Evolutionary conservation across 2,329 filamentous ascomycete genomes (phyloP).

Genomic region (Colletotrichum costaricense): DNA sequence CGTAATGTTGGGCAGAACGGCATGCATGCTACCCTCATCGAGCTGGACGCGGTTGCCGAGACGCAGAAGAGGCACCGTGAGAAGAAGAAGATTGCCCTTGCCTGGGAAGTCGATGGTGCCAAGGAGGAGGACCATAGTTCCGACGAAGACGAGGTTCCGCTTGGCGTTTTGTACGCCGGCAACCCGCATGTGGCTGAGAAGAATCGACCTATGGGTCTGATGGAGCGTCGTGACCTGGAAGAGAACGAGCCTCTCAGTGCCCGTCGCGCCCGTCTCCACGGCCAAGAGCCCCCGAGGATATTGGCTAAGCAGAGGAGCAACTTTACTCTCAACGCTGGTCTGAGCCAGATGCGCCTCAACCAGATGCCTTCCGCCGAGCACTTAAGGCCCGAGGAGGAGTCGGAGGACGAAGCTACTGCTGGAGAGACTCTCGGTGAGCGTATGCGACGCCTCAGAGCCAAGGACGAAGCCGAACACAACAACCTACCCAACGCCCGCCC

Average conservation of each 20-base stretch:
- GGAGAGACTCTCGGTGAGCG: conserved; percentile 76
- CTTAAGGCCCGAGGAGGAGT: conserved; percentile 41
- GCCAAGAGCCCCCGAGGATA: conserved; percentile 57
- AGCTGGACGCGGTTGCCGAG: conserved; percentile 91
- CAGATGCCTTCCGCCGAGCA: conserved; percentile 38
- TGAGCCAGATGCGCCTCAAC: conserved; percentile 40
- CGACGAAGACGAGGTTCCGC: conserved; percentile 86
- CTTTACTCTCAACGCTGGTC: conserved; percentile 51
- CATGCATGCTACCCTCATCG: conserved; percentile 89
- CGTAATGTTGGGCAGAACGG: conserved; percentile 71
- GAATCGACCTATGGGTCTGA: conserved; percentile 76
- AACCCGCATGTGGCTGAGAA: conserved; percentile 68
- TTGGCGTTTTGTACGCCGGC: conserved; percentile 81
- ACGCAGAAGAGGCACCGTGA: conserved; percentile 81
- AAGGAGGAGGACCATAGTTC: conserved; percentile 57
- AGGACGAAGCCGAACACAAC: conserved; percentile 58
- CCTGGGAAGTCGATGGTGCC: conserved; percentile 80
- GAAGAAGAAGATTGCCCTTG: conserved; percentile 82
- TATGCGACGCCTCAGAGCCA: conserved; percentile 71
- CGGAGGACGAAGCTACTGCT: conserved; percentile 55
- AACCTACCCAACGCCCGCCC: conserved; percentile 65
- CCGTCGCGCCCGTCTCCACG: conserved; percentile 80
- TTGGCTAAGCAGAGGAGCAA: conserved; percentile 56
- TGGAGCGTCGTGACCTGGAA: conserved; percentile 86
- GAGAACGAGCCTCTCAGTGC: conserved; percentile 90